Conservation (phyloP, 345 rosid genomes). For the Gossypium mustelinum region DNA sequence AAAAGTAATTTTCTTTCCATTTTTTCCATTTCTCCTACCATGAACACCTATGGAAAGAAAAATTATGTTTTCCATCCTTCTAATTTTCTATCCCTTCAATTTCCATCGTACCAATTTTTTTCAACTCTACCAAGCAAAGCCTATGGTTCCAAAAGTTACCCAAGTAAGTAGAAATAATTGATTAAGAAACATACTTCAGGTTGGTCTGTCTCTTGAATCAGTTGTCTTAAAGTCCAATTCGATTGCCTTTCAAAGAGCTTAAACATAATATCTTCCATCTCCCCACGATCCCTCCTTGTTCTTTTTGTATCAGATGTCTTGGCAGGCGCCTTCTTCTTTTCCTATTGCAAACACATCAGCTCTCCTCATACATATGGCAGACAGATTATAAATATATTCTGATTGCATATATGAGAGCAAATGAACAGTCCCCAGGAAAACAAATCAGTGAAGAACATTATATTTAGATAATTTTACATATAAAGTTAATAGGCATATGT, state of each 20-base stretch:
- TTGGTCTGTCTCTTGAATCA: conserved; percentile 85
- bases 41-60: too few species aligned
- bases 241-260: conserved; percentile 89
- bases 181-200: conserved; percentile 58
- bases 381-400: conserved; percentile 14
- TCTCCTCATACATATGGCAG: conserved; percentile 18
- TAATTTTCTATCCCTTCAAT: too few species aligned
- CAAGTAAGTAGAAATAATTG: conserved; percentile 2
- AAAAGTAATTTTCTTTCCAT: too few species aligned
- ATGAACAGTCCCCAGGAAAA: conserved; percentile 11
- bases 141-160: neutral
- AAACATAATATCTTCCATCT: conserved; percentile 82
- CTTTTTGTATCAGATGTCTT: conserved; percentile 62
- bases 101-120: too few species aligned
- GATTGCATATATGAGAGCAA: conserved; percentile 5
- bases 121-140: too few species aligned
- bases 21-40: too few species aligned
- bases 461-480: neutral
- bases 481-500: conserved; percentile 24
- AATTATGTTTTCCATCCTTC: too few species aligned
- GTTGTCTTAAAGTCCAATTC: conserved; percentile 72
- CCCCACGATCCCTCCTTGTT: conserved; percentile 87
- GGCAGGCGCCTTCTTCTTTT: conserved; percentile 61
- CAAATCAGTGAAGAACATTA: conserved; percentile 14
- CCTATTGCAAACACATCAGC: conserved; percentile 40